Evolutionary conservation across 352 stramenopile species (phyloP).

Genomic region (Thalassiosira exigua): DNA sequence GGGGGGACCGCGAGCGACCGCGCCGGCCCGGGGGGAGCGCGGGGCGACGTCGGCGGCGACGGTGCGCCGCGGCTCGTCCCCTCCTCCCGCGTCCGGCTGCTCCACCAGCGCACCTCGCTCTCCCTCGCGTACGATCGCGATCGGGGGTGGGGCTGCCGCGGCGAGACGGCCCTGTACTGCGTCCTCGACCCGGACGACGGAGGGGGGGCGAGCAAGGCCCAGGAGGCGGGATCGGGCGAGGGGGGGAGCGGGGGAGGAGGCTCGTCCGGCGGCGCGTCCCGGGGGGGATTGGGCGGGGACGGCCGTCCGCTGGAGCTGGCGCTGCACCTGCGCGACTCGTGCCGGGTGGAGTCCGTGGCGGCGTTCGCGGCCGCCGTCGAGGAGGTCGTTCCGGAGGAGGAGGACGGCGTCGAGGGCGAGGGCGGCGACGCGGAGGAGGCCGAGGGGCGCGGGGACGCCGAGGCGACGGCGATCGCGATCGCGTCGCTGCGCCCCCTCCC

Average conservation of each 20-base stretch:
- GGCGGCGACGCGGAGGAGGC: background rate
- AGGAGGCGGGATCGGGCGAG: background rate
- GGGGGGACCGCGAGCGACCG: too few relatives aligned
- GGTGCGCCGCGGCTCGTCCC: constrained; percentile 20
- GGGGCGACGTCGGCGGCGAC: too few relatives aligned
- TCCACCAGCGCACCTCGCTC: constrained; percentile 58
- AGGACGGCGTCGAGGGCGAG: background rate
- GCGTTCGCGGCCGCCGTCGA: constrained; percentile 11
- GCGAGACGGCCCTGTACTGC: constrained; percentile 52
- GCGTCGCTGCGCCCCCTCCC: constrained; percentile 7
- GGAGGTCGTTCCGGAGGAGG: background rate
- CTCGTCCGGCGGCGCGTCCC: too few relatives aligned
- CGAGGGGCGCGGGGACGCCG: background rate
- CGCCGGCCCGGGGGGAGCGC: too few relatives aligned
- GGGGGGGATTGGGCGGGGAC: constrained; percentile 12
- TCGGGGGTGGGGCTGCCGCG: constrained; percentile 46
- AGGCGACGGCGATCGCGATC: background rate
- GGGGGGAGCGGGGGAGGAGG: background rate
- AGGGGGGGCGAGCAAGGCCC: background rate
- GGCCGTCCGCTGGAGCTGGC: constrained; percentile 35
- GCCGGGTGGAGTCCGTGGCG: constrained; percentile 29
- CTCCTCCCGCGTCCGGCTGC: constrained; percentile 46
- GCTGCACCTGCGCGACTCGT: constrained; percentile 50
- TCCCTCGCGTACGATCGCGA: constrained; percentile 39
- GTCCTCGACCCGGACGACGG: constrained; percentile 17